Evolutionary conservation across 2,329 filamentous ascomycete genomes (phyloP), one percentile per base, ranked within the genome.

Genomic region (Sordariomycetes sp.): DNA sequence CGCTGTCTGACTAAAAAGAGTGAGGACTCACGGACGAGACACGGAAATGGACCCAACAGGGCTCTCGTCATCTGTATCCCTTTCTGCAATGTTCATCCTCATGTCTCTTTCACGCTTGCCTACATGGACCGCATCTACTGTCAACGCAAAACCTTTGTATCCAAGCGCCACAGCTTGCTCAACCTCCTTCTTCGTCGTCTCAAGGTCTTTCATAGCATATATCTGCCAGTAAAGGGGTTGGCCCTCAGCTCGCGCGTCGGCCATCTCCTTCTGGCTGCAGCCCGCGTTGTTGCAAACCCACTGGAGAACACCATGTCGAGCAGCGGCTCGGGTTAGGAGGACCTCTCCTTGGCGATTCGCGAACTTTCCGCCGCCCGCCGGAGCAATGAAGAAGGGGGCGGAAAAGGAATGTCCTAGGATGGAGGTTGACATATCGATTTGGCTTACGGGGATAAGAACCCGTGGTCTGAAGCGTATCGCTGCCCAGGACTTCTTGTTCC

Each of bases 151-250:
- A 3, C 34, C 38, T 15, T 32, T 40, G 21, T 37, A 40, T 9
- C 38, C 38, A 4, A 18, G 11, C 10, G 12, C 24, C 19, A 40
- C 25, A n/a, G 38, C 38, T n/a, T 34, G 8, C 8, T 20, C 17
- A 15, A 40, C 28, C 28, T 40, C 34, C 8, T 11, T 20, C 16
- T 37, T 27, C 6, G 38, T 29, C 5, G 17, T 17, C 4, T 20
- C 14, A 32, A 40, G 25, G 29, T 37, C 32, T 20, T 11, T 17
- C 32, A 31, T 35, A 4, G 38, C 34, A 32, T 40, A 40, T 2
- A 40, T 37, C 24, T 40, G 38, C 38, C 38, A 40, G 32, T 29
- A 40, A 3, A 40, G 21, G 4, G 23, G 27, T n/a, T 40, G 38
- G 5, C 24, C 21, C 12, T 19, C 15, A 3, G 9, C 19, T 3